A percentile compares a stretch with the other conserved stretches of the same genome.
phyloP scores from a whole-genome alignment of 495 filamentous ascomycete species.

The Trichocladium uniseriatum region DNA sequence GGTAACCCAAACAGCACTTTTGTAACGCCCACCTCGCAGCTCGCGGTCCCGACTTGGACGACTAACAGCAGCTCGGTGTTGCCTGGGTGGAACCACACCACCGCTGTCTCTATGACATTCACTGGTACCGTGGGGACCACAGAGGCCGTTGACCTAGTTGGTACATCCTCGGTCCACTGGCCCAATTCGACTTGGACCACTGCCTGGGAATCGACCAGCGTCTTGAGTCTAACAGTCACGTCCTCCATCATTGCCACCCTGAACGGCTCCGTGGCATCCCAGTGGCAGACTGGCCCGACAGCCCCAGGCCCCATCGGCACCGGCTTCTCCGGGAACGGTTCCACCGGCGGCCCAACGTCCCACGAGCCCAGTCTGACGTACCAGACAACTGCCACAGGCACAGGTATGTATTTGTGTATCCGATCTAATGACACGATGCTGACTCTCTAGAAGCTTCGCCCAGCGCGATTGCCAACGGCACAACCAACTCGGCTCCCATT shows the following conservation, averaged over 20 bases:
- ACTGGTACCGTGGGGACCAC: neutral
- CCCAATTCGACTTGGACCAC: neutral
- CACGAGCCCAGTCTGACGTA: slow-evolving; percentile 13
- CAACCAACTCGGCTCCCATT: no score
- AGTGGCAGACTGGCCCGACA: neutral
- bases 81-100: neutral
- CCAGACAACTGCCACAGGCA: neutral
- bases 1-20: neutral
- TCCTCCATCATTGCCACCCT: neutral
- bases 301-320: neutral
- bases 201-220: neutral
- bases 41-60: neutral
- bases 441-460: no score
- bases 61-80: neutral
- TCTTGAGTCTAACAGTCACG: slow-evolving; percentile 5
- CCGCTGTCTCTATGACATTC: neutral
- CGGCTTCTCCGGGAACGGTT: neutral
- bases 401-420: neutral
- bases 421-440: no score
- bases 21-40: neutral
- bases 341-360: neutral
- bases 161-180: neutral
- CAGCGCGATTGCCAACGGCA: no score
- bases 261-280: neutral
- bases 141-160: slow-evolving; percentile 3